phyloP scores from a whole-genome alignment of 2,329 filamentous ascomycete genomes.

The Fusarium lateritium region DNA sequence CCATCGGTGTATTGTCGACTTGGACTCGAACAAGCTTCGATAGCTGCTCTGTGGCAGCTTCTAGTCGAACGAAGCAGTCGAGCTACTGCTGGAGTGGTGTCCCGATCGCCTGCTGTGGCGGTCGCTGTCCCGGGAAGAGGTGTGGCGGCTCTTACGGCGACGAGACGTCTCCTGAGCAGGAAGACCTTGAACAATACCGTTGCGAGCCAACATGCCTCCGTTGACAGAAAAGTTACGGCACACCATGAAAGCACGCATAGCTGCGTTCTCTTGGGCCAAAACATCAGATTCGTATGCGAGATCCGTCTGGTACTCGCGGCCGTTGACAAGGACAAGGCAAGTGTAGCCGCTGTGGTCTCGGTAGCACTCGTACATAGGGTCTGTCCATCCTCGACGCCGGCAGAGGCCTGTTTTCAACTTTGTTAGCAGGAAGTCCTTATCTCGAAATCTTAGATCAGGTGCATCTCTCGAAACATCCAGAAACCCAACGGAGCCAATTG shows the following conservation, averaged over 20 bases:
- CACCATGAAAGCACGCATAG: constrained; percentile 97
- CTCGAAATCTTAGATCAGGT: not conserved
- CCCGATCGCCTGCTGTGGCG: constrained; percentile 66
- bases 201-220: constrained; percentile 86
- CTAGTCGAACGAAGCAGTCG: constrained; percentile 72
- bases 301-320: constrained; percentile 95
- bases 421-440: constrained; percentile 53
- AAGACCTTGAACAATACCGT: constrained; percentile 77
- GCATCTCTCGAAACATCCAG: not conserved
- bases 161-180: constrained; percentile 68
- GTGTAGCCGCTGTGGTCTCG: constrained; percentile 82
- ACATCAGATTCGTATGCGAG: constrained; percentile 84
- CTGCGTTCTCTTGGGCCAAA: constrained; percentile 91
- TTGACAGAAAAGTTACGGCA: constrained; percentile 98
- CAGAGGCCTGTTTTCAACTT: constrained; percentile 79
- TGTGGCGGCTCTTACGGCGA: constrained; percentile 67
- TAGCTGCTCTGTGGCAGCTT: constrained; percentile 29
- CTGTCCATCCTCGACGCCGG: constrained; percentile 92
- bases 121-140: constrained; percentile 63
- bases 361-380: constrained; percentile 90
- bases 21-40: constrained; percentile 15
- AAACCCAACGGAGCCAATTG: not conserved
- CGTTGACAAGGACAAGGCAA: constrained; percentile 94
- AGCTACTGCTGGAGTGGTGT: constrained; percentile 74
- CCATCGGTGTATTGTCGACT: constrained; percentile 27